phyloP scores from a whole-genome alignment of 192 early-diverging fungal genomes.

The Jimgerdemannia lactiflua region DNA sequence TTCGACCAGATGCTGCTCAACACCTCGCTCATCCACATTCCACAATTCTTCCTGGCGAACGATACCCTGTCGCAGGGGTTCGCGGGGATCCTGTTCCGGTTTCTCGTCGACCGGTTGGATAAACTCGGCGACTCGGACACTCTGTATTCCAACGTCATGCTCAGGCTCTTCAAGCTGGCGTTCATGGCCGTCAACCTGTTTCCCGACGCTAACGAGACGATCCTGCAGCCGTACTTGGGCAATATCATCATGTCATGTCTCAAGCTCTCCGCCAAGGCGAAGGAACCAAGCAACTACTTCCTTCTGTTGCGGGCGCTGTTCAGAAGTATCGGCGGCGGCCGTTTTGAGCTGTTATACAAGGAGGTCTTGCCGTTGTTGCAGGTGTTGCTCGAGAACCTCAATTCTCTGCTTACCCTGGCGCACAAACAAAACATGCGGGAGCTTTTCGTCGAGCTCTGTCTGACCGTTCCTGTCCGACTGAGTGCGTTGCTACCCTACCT shows the following conservation, averaged over 20 bases:
- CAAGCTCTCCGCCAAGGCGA: conserved; percentile 77
- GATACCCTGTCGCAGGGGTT: conserved; percentile 77
- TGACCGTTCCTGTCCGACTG: conserved; percentile 95
- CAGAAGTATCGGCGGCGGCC: conserved; percentile 94
- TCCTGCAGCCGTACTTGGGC: conserved; percentile 91
- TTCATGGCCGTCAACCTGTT: conserved; percentile 93
- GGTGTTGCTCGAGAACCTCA: conserved; percentile 89
- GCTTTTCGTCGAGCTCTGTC: conserved; percentile 96
- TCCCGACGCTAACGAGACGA: conserved; percentile 87
- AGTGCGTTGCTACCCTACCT: conserved; percentile 92
- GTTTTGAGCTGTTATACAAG: conserved; percentile 93
- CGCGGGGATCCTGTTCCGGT: conserved; percentile 73
- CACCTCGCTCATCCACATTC: conserved; percentile 71
- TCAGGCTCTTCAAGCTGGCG: conserved; percentile 90
- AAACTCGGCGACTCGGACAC: conserved; percentile 67
- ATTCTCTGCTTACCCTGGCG: conserved; percentile 72
- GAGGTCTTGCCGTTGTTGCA: conserved; percentile 94
- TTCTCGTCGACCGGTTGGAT: conserved; percentile 76
- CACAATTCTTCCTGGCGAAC: conserved; percentile 85
- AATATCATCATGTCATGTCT: conserved; percentile 89
- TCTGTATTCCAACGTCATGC: conserved; percentile 66
- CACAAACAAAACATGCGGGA: conserved; percentile 86
- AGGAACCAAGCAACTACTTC: conserved; percentile 92
- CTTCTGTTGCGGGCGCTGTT: conserved; percentile 86
- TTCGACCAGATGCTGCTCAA: conserved; percentile 83